phyloP scores from a whole-genome alignment of 140 eudicot species.

The Stevia rebaudiana region DNA sequence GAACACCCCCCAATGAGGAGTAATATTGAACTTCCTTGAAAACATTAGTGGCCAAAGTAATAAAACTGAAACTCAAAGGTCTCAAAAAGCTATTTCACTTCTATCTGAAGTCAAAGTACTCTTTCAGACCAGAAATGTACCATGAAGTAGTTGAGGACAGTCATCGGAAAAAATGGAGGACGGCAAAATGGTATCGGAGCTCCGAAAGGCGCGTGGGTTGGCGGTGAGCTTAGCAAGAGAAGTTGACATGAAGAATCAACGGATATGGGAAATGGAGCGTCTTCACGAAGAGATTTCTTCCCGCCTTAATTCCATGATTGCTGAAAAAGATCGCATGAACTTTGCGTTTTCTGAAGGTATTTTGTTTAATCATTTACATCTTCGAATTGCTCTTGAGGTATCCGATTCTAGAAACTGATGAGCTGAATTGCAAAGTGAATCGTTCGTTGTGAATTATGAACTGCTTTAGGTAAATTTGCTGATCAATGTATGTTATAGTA shows the following conservation, averaged over 20 bases:
- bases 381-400: not conserved
- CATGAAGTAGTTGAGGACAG: conserved; percentile 5
- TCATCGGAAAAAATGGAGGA: conserved; percentile 30
- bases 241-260: conserved; percentile 52
- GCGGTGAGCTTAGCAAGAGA: conserved; percentile 46
- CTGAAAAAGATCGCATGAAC: conserved; percentile 53
- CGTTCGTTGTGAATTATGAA: not conserved
- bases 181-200: conserved; percentile 25
- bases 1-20: not conserved
- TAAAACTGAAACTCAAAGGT: conserved; percentile 16
- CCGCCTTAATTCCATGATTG: conserved; percentile 41
- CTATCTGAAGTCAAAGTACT: not conserved
- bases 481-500: conserved; percentile 6
- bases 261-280: conserved; percentile 46
- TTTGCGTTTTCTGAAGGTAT: conserved; percentile 48
- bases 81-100: not conserved
- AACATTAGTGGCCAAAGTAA: conserved; percentile 10
- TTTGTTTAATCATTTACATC: not conserved
- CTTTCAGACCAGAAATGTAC: not conserved
- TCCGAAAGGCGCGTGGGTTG: conserved; percentile 39
- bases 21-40: not conserved
- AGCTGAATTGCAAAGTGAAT: not conserved
- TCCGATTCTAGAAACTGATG: not conserved
- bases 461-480: not conserved
- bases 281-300: conserved; percentile 36